Percentiles rank a stretch among this genome's conserved stretches.
phyloP scores from a whole-genome alignment of 768 basidiomycete genomes.

The Asterophora parasitica region DNA sequence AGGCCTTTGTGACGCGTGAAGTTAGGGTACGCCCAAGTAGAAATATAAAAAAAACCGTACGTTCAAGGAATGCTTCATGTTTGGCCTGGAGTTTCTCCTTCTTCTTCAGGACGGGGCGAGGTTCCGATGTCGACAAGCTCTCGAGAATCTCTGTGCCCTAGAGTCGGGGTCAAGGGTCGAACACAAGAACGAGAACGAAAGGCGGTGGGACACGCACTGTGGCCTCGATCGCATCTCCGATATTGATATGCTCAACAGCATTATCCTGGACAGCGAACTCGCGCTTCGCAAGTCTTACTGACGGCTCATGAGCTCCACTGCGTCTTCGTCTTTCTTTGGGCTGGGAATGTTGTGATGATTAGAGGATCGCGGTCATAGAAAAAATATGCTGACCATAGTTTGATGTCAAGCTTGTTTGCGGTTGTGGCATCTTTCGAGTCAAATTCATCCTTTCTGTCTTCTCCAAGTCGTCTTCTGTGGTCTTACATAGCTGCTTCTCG shows the following conservation, averaged over 20 bases:
- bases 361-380: neutral
- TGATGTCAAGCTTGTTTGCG: too few species aligned
- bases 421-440: too few species aligned
- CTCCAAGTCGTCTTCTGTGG: too few species aligned
- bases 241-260: constrained; percentile 42
- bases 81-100: constrained; percentile 65
- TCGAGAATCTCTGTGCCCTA: constrained; percentile 44
- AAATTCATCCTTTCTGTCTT: too few species aligned
- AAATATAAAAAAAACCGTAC: constrained; percentile 30
- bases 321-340: constrained; percentile 42
- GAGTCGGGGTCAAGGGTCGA: constrained; percentile 5
- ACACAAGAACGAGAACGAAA: constrained; percentile 6
- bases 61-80: constrained; percentile 64
- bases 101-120: constrained; percentile 39
- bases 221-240: constrained; percentile 34
- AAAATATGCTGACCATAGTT: neutral
- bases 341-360: constrained; percentile 15
- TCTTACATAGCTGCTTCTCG: too few species aligned
- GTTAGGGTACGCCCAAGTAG: neutral
- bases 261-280: constrained; percentile 47
- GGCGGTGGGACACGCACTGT: constrained; percentile 32
- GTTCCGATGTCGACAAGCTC: constrained; percentile 25
- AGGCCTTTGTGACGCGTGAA: constrained; percentile 32
- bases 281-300: constrained; percentile 45
- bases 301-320: constrained; percentile 42